phyloP scores from a whole-genome alignment of 2,329 filamentous ascomycete genomes.

The Cladosporium sp. region DNA sequence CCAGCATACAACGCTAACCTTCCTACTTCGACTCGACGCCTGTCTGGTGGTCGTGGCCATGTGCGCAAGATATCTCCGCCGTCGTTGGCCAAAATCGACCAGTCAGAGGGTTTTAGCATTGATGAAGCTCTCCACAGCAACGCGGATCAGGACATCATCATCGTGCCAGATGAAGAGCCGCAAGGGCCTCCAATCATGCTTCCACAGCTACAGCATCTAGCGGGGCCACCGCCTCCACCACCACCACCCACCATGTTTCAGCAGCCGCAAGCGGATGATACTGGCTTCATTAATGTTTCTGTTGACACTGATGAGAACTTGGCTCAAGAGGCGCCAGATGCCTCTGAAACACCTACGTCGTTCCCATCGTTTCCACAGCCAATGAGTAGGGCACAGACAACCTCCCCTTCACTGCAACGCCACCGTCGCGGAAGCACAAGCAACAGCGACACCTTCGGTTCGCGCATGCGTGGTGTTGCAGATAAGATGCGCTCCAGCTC shows the following conservation, averaged over 20 bases:
- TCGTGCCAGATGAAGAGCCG: slow-evolving; percentile 36
- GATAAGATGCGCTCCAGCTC: slow-evolving; percentile 58
- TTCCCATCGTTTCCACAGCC: slow-evolving; percentile 24
- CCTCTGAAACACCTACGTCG: not conserved
- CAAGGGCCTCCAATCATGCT: slow-evolving; percentile 42
- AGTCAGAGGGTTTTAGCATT: slow-evolving; percentile 38
- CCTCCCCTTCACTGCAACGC: slow-evolving; percentile 43
- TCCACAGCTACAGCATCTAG: slow-evolving; percentile 59
- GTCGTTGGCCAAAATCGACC: slow-evolving; percentile 16
- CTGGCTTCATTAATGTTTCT: slow-evolving; percentile 40
- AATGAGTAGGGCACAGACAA: slow-evolving; percentile 29
- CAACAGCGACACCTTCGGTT: slow-evolving; percentile 55
- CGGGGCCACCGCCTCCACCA: slow-evolving; percentile 44
- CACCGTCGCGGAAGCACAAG: slow-evolving; percentile 53
- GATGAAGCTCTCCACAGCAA: slow-evolving; percentile 46
- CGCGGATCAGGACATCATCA: slow-evolving; percentile 38
- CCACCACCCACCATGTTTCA: slow-evolving; percentile 33
- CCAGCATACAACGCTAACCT: slow-evolving; percentile 32
- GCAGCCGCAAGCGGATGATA: slow-evolving; percentile 25
- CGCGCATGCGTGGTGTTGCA: slow-evolving; percentile 51
- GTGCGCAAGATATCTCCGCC: slow-evolving; percentile 41
- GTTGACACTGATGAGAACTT: slow-evolving; percentile 39
- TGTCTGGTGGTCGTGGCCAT: slow-evolving; percentile 36
- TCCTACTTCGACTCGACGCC: slow-evolving; percentile 30
- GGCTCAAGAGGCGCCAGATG: slow-evolving; percentile 18